Percentiles rank a stretch among this genome's conserved stretches.
Conservation (phyloP, 768 basidiomycete species). For the Russula virescens region DNA sequence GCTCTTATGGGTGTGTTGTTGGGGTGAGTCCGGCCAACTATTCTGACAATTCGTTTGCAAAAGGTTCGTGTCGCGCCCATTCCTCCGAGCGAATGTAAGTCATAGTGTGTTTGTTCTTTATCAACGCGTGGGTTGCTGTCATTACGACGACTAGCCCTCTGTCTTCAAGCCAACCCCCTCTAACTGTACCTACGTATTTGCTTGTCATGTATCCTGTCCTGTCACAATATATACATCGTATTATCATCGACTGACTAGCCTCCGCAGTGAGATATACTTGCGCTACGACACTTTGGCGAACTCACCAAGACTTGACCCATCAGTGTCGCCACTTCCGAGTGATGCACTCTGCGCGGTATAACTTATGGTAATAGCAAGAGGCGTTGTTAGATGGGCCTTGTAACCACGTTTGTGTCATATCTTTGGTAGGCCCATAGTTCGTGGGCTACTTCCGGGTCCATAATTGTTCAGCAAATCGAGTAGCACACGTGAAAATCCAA, state of each 20-base stretch:
- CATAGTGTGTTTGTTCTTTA: neutral
- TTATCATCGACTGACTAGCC: neutral
- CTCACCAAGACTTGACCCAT: neutral
- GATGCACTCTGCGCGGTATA: too few relatives aligned
- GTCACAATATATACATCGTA: neutral
- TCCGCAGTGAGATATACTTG: neutral
- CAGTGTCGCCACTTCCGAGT: neutral
- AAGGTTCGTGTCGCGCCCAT: neutral
- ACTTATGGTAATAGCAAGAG: too few relatives aligned
- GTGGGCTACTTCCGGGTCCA: too few relatives aligned
- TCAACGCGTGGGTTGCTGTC: neutral
- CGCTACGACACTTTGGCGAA: neutral
- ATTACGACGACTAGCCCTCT: neutral
- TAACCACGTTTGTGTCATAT: too few relatives aligned
- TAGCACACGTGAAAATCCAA: too few relatives aligned
- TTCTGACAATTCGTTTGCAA: neutral
- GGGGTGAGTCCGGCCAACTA: conserved; percentile 6
- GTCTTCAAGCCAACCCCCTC: neutral
- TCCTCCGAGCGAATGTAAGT: neutral
- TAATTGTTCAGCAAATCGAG: too few relatives aligned
- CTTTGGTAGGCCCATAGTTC: too few relatives aligned
- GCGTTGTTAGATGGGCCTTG: too few relatives aligned
- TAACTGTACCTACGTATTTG: neutral
- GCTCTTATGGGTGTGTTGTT: neutral
- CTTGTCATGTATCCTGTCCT: neutral